Evolutionary conservation across 495 filamentous ascomycete species (phyloP).

Genomic region (Platismatia glauca): DNA sequence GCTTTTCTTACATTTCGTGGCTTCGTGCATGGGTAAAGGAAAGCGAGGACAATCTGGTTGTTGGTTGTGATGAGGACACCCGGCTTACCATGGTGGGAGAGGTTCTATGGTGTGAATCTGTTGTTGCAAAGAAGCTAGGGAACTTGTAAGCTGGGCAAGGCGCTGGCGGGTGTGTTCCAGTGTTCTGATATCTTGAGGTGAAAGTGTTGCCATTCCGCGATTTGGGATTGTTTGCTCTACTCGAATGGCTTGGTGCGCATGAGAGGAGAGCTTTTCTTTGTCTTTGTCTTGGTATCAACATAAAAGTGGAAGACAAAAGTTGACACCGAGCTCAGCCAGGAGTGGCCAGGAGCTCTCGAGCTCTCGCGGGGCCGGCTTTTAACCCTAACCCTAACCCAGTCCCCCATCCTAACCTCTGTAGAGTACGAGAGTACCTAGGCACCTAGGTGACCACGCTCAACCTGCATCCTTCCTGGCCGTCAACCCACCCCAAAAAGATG

Average conservation of each 20-base stretch:
- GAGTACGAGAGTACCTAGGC: too few species aligned
- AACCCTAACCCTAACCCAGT: too few species aligned
- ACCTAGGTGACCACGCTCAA: too few species aligned
- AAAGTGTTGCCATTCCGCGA: constrained; percentile 39
- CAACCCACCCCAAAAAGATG: too few species aligned
- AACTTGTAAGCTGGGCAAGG: constrained; percentile 57
- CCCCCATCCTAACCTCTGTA: too few species aligned
- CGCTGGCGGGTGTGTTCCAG: constrained; percentile 69
- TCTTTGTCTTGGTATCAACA: too few species aligned
- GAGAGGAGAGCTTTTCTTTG: too few species aligned
- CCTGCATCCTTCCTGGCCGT: too few species aligned
- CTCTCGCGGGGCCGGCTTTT: too few species aligned
- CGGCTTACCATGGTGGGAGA: constrained; percentile 51
- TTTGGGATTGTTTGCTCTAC: background rate
- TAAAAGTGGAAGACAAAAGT: too few species aligned
- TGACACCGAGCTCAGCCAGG: too few species aligned
- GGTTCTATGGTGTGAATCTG: constrained; percentile 46
- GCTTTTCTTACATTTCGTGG: background rate
- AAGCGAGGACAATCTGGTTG: background rate
- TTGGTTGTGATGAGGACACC: background rate
- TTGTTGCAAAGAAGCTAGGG: constrained; percentile 51
- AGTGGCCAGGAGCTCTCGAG: too few species aligned
- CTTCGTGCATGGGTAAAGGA: background rate
- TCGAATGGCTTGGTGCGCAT: background rate
- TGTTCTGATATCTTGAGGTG: constrained; percentile 56